Conservation (phyloP, 148 eudicot genomes). For the Camellia granthamiana region DNA sequence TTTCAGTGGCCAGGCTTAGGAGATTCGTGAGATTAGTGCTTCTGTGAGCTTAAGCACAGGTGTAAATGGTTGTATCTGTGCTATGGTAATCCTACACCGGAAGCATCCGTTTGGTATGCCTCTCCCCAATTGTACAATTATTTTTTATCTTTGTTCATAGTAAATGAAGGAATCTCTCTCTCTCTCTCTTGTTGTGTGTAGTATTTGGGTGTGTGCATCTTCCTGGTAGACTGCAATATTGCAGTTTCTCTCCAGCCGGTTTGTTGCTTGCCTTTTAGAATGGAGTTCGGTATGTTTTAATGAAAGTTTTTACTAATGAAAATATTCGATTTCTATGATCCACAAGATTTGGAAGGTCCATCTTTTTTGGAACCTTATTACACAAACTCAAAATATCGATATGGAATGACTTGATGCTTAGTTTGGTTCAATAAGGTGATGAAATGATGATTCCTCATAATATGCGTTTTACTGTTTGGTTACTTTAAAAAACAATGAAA, state of each 20-base stretch:
- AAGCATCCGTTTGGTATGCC: constrained; percentile 9
- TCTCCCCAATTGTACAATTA: constrained; percentile 20
- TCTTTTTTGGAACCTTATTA: too few relatives aligned
- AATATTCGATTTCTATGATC: too few relatives aligned
- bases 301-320: not conserved
- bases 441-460: too few relatives aligned
- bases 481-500: too few relatives aligned
- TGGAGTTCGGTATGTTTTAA: not conserved
- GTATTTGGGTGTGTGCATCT: too few relatives aligned
- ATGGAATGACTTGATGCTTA: too few relatives aligned
- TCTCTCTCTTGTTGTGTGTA: not conserved
- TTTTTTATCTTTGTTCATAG: not conserved
- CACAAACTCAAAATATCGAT: too few relatives aligned
- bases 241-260: not conserved
- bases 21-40: not conserved
- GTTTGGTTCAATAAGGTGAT: too few relatives aligned
- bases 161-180: constrained; percentile 3
- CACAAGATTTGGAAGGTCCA: too few relatives aligned
- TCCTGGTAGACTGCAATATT: too few relatives aligned
- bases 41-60: not conserved
- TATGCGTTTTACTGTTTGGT: too few relatives aligned
- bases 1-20: not conserved
- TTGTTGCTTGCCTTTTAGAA: not conserved
- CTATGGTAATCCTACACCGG: not conserved
- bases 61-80: constrained; percentile 12